These are phyloP conservation scores for Dissoconium aciculare DNA, from an alignment of 2,329 filamentous ascomycete species.

Conservation along the genomic window DNA sequence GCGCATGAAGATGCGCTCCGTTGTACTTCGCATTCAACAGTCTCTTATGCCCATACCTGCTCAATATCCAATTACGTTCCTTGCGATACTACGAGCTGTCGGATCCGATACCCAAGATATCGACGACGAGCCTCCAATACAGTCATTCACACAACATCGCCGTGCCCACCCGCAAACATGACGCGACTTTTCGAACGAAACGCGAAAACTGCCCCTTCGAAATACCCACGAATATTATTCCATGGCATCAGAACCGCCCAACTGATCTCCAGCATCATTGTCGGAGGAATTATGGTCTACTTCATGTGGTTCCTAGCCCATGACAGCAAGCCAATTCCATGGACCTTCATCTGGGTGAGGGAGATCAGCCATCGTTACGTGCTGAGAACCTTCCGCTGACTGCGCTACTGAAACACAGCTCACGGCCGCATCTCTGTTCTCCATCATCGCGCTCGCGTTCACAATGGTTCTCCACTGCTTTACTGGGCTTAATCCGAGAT, in stretches of 20 bases:
- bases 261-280: slow-evolving; percentile 33
- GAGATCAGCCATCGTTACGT: neutral
- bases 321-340: slow-evolving; percentile 39
- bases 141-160: too few species aligned
- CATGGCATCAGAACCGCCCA: slow-evolving; percentile 29
- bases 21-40: too few species aligned
- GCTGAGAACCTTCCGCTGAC: neutral
- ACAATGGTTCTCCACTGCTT: slow-evolving; percentile 39
- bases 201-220: slow-evolving; percentile 27
- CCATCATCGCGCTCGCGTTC: slow-evolving; percentile 33
- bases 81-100: too few species aligned
- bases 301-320: slow-evolving; percentile 41
- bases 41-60: too few species aligned
- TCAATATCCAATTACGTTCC: too few species aligned
- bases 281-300: slow-evolving; percentile 39
- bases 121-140: too few species aligned
- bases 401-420: slow-evolving; percentile 27
- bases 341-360: slow-evolving; percentile 45
- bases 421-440: slow-evolving; percentile 36
- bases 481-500: slow-evolving; percentile 36
- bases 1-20: too few species aligned
- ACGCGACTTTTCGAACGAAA: slow-evolving; percentile 15
- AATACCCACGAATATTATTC: slow-evolving; percentile 31
- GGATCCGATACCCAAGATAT: too few species aligned
- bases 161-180: too few species aligned